Evolutionary conservation across 2,329 filamentous ascomycete species (phyloP).

Genomic region (Ascochyta fabae): DNA sequence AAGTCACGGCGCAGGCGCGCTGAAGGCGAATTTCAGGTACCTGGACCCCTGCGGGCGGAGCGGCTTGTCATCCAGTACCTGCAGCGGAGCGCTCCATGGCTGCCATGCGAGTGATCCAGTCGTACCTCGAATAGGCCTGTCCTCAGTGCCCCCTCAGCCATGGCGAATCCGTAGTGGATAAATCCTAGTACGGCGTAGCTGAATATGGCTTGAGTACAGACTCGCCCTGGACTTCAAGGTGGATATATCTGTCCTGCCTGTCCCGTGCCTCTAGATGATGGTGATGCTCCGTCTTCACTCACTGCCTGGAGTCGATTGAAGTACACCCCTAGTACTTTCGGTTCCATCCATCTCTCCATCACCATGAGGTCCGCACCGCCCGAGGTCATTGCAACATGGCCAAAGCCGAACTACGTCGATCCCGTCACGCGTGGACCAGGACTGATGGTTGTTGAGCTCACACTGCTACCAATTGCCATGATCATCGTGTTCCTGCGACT

Average conservation of each 20-base stretch:
- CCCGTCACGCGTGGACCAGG: slow-evolving; percentile 51
- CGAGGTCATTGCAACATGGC: slow-evolving; percentile 49
- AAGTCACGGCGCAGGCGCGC: slow-evolving; percentile 35
- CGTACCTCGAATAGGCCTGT: slow-evolving; percentile 26
- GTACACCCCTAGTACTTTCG: slow-evolving; percentile 25
- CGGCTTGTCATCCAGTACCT: slow-evolving; percentile 40
- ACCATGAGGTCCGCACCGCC: slow-evolving; percentile 44
- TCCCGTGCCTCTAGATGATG: slow-evolving; percentile 36
- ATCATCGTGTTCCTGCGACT: slow-evolving; percentile 44
- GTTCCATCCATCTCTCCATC: slow-evolving; percentile 11
- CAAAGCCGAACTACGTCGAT: slow-evolving; percentile 53
- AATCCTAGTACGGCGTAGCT: slow-evolving; percentile 29
- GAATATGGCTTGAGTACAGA: slow-evolving; percentile 28
- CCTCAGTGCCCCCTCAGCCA: slow-evolving; percentile 31
- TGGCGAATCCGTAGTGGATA: slow-evolving; percentile 20
- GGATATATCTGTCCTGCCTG: slow-evolving; percentile 37
- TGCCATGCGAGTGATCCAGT: slow-evolving; percentile 35
- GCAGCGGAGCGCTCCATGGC: slow-evolving; percentile 29
- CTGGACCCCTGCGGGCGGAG: slow-evolving; percentile 32
- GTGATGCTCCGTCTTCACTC: slow-evolving; percentile 38
- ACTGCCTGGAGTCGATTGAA: slow-evolving; percentile 25
- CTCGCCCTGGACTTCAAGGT: slow-evolving; percentile 15
- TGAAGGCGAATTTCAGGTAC: slow-evolving; percentile 29
- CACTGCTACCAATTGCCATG: slow-evolving; percentile 46
- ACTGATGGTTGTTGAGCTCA: slow-evolving; percentile 51